Evolutionary conservation across 768 basidiomycete genomes (phyloP), one percentile per base, ranked within the genome.

Genomic region (Russula griseocarnosa): DNA sequence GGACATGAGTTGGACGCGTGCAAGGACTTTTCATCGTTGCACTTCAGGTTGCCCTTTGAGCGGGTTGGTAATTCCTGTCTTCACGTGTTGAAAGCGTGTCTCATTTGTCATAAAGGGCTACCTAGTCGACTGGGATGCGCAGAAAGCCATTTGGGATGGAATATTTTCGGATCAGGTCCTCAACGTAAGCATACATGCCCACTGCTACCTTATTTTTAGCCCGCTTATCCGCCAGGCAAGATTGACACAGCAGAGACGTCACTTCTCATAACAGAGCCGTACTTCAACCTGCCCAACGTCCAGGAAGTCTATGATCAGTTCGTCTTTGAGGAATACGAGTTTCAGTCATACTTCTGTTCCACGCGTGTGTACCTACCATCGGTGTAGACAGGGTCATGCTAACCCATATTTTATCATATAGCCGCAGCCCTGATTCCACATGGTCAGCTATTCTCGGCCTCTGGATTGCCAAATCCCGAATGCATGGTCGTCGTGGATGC

Each of bases 251-350:
- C 84, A 1, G 80, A 83, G 56, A 84, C 88, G 0, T 86, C 89
- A 5, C 78, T 98, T 40, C 78, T 98, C 55, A 82, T 98, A 61
- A 97, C 96, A 6, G 95, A 98, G 75, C 94, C 95, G 6, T 92
- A 92, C 72, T 91, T 96, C 81, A 94, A 98, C 76, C 78, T 95
- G 10, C 90, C 92, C 28, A 94, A 92, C 71, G 83, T 97, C 14
- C 92, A 94, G 75, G 91, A 94, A 30, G 82, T 91, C 38, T 94
- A 95, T 70, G 95, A 98, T 73, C 93, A 98, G 74, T 90, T 98
- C 72, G 80, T 96, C 3, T 98, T 97, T 70, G 95, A 98, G 73
- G 94, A 98, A 76, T 98, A 94, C 77, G 94, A 95, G 70, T 97
- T 96, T 72, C 79, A 82, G 53, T 85, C 90, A 53, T 94, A 91